phyloP scores from a whole-genome alignment of 805 yeast species.

The Clavispora fructus region DNA sequence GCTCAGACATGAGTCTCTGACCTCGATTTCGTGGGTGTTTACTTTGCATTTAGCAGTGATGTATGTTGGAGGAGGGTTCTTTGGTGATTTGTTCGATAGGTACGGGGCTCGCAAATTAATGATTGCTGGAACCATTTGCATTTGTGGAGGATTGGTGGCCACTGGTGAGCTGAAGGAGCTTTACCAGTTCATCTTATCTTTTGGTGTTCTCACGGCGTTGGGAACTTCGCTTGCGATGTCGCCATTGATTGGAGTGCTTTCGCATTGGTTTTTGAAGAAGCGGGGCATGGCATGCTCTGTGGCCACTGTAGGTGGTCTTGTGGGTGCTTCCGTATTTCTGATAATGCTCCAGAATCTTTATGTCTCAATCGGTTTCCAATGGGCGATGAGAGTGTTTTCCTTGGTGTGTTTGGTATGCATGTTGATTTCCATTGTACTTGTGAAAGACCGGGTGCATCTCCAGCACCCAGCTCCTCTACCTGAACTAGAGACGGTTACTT shows the following conservation, averaged over 20 bases:
- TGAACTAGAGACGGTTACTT: too few species aligned
- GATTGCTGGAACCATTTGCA: conserved; percentile 30
- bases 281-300: conserved; percentile 43
- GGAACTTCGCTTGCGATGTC: conserved; percentile 40
- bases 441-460: conserved; percentile 1
- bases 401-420: conserved; percentile 39
- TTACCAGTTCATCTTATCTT: conserved; percentile 50
- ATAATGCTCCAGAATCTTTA: conserved; percentile 48
- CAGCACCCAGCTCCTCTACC: too few species aligned
- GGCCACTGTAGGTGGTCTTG: conserved; percentile 46
- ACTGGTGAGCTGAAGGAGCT: conserved; percentile 40
- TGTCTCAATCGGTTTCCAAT: conserved; percentile 42
- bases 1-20: conserved; percentile 6
- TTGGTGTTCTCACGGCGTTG: conserved; percentile 44
- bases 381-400: conserved; percentile 49
- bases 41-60: conserved; percentile 15
- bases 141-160: conserved; percentile 37
- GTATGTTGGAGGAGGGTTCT: conserved; percentile 26
- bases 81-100: conserved; percentile 43
- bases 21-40: conserved; percentile 18
- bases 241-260: conserved; percentile 38
- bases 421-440: conserved; percentile 6
- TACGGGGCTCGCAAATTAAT: conserved; percentile 38
- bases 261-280: conserved; percentile 40
- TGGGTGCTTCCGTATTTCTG: conserved; percentile 52